Evolutionary conservation across 371 early-diverging fungal genomes (phyloP), one percentile per base, ranked within the genome.

Genomic region (Circinella minor): DNA sequence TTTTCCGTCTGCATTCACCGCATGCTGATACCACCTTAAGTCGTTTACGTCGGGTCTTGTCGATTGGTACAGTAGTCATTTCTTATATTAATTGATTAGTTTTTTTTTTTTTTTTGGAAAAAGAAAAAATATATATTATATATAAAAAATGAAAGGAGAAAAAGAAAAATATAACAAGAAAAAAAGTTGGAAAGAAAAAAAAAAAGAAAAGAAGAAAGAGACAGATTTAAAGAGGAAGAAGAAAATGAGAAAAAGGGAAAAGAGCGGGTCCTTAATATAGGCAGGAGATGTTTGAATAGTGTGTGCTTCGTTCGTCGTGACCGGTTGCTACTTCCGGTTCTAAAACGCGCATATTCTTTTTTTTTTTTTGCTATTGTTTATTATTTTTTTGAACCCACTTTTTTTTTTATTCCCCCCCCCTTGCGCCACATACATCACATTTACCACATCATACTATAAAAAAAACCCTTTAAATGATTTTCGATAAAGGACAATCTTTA

Each of bases 1-100:
- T 89, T 75, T 86, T 86, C 17, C 87, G 78, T 64, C 89, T 77
- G 65, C 89, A 89, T 71, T 86, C 86, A 27, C 82, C 72, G 64
- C 88, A 88, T 27, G 81, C 81, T 60, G 76, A 77, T 34, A 74
- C 68, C 1, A 77, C 78, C 65, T 80, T 80, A 61, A 82, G 74
- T 38, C 83, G 71, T 64, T 82, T 82, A 36, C 82, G 77, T 68
- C 80, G 74, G 15, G 82, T 74, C 65, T 73, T 77, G 55, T 80
- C 80, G 14, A 74, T 59, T 17, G 72, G 74, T 14, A 59, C 72
- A 17, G 69, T 74, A 71, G 57, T 57, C 57, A 57, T 57, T 18
- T 20, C 27, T 18, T 18, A 7, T 57, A 15, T 57, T 18, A 2
- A 3, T 18, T 27, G 18, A 27, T 11, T 18, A 4, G 57, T 61